Conservation (phyloP, 345 rosid genomes). For the Brassica cretica region DNA sequence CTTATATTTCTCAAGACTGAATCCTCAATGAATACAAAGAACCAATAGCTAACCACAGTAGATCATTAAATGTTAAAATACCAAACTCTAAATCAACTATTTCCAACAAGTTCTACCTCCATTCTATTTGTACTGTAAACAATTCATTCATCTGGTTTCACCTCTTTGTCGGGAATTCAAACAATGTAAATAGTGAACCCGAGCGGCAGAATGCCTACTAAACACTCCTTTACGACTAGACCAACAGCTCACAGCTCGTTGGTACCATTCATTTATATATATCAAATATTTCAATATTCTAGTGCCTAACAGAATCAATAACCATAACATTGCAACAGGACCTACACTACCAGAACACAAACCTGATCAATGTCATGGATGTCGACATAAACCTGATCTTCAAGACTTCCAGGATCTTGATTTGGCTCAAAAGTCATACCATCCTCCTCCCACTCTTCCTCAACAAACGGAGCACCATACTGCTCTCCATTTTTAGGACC, state of each 20-base stretch:
- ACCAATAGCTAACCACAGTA: not conserved
- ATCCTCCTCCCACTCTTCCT: conserved; percentile 81
- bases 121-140: not conserved
- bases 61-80: not conserved
- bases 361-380: conserved; percentile 69
- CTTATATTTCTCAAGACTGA: not conserved
- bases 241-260: no score
- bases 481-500: conserved; percentile 98
- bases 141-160: no score
- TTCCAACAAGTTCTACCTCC: not conserved
- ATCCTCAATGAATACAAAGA: not conserved
- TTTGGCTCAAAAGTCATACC: conserved; percentile 51
- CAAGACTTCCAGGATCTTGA: conserved; percentile 42
- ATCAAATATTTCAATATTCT: not conserved
- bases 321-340: not conserved
- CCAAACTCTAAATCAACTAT: not conserved
- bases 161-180: no score
- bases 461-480: conserved; percentile 93
- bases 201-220: no score
- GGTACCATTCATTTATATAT: not conserved
- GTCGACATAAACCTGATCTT: conserved; percentile 49
- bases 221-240: no score
- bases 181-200: no score
- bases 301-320: not conserved
- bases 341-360: conserved; percentile 16